Base-by-base conservation (phyloP, 768 basidiomycete species). In the Termitomyces sp. region DNA sequence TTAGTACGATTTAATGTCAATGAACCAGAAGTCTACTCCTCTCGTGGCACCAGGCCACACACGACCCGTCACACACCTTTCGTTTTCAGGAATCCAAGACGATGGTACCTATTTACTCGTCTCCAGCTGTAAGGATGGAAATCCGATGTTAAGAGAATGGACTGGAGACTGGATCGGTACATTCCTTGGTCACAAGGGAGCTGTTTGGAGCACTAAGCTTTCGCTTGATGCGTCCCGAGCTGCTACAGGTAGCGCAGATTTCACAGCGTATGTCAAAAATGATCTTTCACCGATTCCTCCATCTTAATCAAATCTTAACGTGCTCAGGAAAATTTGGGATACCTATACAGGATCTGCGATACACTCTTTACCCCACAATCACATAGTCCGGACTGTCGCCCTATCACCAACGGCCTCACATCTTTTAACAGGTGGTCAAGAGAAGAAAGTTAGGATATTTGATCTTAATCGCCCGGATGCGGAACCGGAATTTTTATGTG, bases 91-190 rank as follows among this genome's bases (percentile, higher is more conserved):
- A 15, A 81, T 91, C 62, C 84, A 92, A 68, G 82, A 92, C 24
- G 95, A 98, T 72, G 83, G 84, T 61, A 84, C 86, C 45, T 98
- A 88, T 73, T 77, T 98, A 61, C 82, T 99, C 61, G 89, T 98
- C 67, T 98, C 95, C 57, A 90, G 91, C 65, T 98, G 97, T 79
- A 99, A 98, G 75, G 97, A 98, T 80, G 97, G 97, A 34, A 98
- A 94, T 66, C 95, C 94, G 46, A 95, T 96, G 92, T 77, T 97
- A 64, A 85, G 94, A 68, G 90, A 94, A 68, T 96, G 95, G 95
- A 91, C 92, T 55, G 96, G 96, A 34, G 97, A 99, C 73, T 99
- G 97, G 97, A 91, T 97, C 69, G 97, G 97, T 37, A 92, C 90
- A 18, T 92, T 91, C 70, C 78, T 92, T 42, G 89, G 90, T 24